Percentiles rank a stretch among this genome's conserved stretches.
phyloP scores from a whole-genome alignment of 129 eudicot species.

The Erigeron canadensis region DNA sequence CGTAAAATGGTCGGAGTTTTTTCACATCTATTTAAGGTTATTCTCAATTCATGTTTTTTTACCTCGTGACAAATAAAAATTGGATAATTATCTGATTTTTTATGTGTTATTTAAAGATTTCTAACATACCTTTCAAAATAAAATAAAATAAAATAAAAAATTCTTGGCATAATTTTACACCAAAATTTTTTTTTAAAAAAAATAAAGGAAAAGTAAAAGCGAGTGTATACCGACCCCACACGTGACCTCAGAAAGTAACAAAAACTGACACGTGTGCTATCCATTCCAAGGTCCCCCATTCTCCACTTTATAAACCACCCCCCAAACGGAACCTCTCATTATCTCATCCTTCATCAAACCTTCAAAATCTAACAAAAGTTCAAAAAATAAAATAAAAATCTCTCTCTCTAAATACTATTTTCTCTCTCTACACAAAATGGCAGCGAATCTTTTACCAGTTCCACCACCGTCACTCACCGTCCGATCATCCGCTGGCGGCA shows the following conservation, averaged over 20 bases:
- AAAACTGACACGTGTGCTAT: conserved; percentile 34
- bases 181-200: too few species aligned
- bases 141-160: too few species aligned
- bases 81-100: too few species aligned
- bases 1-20: too few species aligned
- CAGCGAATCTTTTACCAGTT: conserved; percentile 40
- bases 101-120: too few species aligned
- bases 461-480: conserved; percentile 30
- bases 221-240: conserved; percentile 19
- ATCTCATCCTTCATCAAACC: not conserved
- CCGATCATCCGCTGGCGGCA: conserved; percentile 25
- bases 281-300: not conserved
- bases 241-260: conserved; percentile 10
- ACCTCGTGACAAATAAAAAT: too few species aligned
- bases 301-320: conserved; percentile 17
- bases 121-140: too few species aligned
- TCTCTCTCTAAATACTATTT: not conserved
- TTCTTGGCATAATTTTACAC: too few species aligned
- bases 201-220: conserved; percentile 8
- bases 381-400: not conserved
- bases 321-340: not conserved
- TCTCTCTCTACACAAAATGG: conserved; percentile 37
- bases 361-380: not conserved
- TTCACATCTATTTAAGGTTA: too few species aligned
- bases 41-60: too few species aligned